phyloP scores from a whole-genome alignment of 768 basidiomycete genomes.

The Boletus coccyginus region DNA sequence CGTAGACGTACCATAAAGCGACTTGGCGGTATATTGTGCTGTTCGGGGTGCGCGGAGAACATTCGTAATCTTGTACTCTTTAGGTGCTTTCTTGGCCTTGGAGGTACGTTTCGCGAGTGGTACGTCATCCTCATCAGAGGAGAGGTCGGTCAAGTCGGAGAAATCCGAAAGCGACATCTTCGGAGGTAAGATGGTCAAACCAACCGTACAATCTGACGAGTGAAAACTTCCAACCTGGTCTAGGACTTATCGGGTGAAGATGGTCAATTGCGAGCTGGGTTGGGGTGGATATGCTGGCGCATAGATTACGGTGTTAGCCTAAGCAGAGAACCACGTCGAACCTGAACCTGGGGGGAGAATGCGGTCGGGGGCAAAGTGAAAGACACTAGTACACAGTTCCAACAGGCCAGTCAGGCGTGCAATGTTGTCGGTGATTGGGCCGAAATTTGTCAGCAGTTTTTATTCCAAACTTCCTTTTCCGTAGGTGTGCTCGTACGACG shows the following conservation, averaged over 20 bases:
- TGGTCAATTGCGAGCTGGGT: not conserved
- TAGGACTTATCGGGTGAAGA: not conserved
- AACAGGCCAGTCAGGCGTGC: too few species aligned
- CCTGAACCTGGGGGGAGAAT: not conserved
- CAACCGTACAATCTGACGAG: not conserved
- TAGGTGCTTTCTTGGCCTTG: conserved; percentile 22
- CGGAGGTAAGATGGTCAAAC: not conserved
- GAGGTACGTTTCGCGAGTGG: conserved; percentile 23
- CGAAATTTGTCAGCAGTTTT: conserved; percentile 13
- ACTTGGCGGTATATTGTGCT: conserved; percentile 40
- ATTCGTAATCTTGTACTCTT: conserved; percentile 31
- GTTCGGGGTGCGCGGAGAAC: conserved; percentile 39
- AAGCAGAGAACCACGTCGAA: not conserved
- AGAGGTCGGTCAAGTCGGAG: conserved; percentile 49
- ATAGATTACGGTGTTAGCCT: not conserved
- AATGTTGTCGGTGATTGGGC: conserved; percentile 2
- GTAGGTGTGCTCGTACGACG: not conserved
- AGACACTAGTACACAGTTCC: not conserved
- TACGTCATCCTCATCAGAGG: conserved; percentile 37
- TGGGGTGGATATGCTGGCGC: not conserved
- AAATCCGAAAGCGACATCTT: conserved; percentile 38
- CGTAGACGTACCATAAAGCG: conserved; percentile 40
- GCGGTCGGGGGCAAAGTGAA: not conserved
- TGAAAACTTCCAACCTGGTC: not conserved
- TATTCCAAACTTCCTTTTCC: conserved; percentile 20